phyloP scores from a whole-genome alignment of 1,139 yeast species.

The Candida albicans region DNA sequence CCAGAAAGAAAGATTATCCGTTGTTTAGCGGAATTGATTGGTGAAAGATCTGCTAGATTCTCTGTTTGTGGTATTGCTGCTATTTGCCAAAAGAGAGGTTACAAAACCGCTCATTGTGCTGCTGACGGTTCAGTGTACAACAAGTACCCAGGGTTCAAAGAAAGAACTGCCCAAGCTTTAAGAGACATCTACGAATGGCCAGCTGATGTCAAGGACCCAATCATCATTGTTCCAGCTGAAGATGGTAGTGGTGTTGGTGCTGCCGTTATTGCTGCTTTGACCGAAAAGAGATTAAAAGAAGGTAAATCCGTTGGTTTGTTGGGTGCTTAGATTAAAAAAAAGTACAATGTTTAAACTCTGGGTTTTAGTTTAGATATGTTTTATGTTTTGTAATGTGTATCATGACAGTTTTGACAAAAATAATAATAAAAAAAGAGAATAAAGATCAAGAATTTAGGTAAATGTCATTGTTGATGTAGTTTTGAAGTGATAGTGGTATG shows the following conservation, averaged over 20 bases:
- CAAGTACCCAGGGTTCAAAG: slow-evolving; percentile 89
- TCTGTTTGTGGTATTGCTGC: slow-evolving; percentile 97
- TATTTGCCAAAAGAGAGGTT: slow-evolving; percentile 82
- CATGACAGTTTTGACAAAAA: not conserved
- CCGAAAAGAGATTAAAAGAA: slow-evolving; percentile 69
- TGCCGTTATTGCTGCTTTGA: slow-evolving; percentile 93
- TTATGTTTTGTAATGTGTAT: not conserved
- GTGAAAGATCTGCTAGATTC: slow-evolving; percentile 89
- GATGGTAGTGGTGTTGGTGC: slow-evolving; percentile 99
- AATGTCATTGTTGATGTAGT: no score
- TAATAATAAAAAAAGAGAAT: not conserved
- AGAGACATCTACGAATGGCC: slow-evolving; percentile 88
- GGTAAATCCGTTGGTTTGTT: slow-evolving; percentile 73
- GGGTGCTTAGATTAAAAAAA: slow-evolving; percentile 3
- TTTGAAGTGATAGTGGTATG: no score
- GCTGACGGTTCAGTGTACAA: slow-evolving; percentile 97
- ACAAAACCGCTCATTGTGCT: slow-evolving; percentile 81
- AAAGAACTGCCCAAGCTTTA: slow-evolving; percentile 85
- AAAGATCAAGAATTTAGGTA: not conserved
- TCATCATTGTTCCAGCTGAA: slow-evolving; percentile 84
- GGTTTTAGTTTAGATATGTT: not conserved
- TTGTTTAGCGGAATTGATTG: slow-evolving; percentile 80
- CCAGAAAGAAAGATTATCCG: slow-evolving; percentile 85
- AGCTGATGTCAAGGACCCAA: slow-evolving; percentile 62
- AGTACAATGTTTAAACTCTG: not conserved